Evolutionary conservation across 2,329 filamentous ascomycete genomes (phyloP).

Genomic region (Calycina herbarum): DNA sequence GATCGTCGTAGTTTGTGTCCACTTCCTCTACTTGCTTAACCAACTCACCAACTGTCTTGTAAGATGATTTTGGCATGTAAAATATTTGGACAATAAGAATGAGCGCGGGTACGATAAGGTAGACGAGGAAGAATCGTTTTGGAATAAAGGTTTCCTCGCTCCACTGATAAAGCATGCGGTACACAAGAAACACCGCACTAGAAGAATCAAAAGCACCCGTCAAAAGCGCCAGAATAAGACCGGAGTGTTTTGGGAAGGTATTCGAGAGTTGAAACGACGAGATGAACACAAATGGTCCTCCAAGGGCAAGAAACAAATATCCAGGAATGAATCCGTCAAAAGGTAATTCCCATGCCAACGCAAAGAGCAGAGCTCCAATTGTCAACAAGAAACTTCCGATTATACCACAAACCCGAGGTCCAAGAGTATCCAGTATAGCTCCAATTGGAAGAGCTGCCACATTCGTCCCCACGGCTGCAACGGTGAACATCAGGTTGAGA

Average conservation of each 20-base stretch:
- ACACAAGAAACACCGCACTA: conserved; percentile 74
- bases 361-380: conserved; percentile 70
- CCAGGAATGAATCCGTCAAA: conserved; percentile 76
- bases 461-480: conserved; percentile 85
- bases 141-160: conserved; percentile 59
- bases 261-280: conserved; percentile 84
- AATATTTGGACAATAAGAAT: conserved; percentile 68
- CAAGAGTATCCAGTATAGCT: conserved; percentile 79
- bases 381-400: conserved; percentile 69
- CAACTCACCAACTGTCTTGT: conserved; percentile 84
- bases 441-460: conserved; percentile 83
- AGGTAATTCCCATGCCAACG: conserved; percentile 61
- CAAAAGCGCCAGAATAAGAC: conserved; percentile 75
- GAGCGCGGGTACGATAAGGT: conserved; percentile 67
- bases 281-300: conserved; percentile 80
- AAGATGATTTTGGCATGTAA: conserved; percentile 72
- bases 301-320: conserved; percentile 74
- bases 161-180: conserved; percentile 68
- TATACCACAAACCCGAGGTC: conserved; percentile 74
- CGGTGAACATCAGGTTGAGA: conserved; percentile 90
- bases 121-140: conserved; percentile 68
- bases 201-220: conserved; percentile 84
- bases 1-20: conserved; percentile 49
- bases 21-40: conserved; percentile 67
- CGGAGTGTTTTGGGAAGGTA: conserved; percentile 74